phyloP scores from a whole-genome alignment of 352 stramenopile species.

The Plasmopara halstedii region DNA sequence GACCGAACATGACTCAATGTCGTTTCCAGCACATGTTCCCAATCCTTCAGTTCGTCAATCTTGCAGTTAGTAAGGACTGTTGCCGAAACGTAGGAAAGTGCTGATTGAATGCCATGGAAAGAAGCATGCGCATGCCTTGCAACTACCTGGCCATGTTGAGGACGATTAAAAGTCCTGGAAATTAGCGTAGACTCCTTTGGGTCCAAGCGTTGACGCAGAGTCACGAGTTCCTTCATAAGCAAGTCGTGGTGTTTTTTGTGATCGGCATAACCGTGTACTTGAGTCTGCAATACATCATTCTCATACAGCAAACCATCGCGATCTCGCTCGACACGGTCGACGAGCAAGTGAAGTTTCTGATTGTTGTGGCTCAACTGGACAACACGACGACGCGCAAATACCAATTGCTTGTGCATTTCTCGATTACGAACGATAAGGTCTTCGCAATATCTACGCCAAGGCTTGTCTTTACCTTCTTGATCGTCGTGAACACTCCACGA shows the following conservation, averaged over 20 bases:
- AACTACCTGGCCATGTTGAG: constrained; percentile 4
- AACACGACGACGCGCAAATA: constrained; percentile 48
- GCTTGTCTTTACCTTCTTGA: constrained; percentile 26
- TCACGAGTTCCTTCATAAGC: constrained; percentile 49
- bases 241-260: constrained; percentile 62
- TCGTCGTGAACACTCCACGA: constrained; percentile 7
- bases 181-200: constrained; percentile 19
- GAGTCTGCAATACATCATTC: constrained; percentile 72
- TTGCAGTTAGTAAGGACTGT: constrained; percentile 17
- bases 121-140: not conserved
- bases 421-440: constrained; percentile 64
- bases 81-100: constrained; percentile 20
- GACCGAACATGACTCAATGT: constrained; percentile 44
- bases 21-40: constrained; percentile 61
- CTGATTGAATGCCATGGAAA: constrained; percentile 23
- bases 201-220: constrained; percentile 36
- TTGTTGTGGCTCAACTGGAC: constrained; percentile 73
- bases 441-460: constrained; percentile 68
- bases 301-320: constrained; percentile 74
- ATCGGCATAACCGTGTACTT: constrained; percentile 60
- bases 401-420: constrained; percentile 71
- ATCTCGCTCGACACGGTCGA: constrained; percentile 79
- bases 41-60: constrained; percentile 61
- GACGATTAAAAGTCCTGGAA: not conserved
- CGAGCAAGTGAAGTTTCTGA: constrained; percentile 73